Evolutionary conservation across 2,329 filamentous ascomycete species (phyloP).

Genomic region (Aspergillus calidoustus): DNA sequence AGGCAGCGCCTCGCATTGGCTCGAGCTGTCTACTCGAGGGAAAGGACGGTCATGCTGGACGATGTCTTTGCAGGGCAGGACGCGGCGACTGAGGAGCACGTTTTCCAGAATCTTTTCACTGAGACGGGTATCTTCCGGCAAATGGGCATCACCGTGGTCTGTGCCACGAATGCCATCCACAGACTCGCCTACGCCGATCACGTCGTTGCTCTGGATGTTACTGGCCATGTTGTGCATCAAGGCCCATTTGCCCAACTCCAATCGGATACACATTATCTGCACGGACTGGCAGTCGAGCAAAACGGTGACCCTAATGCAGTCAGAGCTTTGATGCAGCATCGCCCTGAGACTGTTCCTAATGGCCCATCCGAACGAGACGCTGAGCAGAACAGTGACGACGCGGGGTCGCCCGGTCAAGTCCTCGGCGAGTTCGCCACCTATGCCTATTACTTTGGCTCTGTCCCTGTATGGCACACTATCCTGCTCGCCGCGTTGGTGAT

Average conservation of each 20-base stretch:
- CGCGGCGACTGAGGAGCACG: not conserved
- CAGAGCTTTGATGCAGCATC: not conserved
- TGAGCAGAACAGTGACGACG: not conserved
- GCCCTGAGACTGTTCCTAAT: not conserved
- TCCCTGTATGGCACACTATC: not conserved
- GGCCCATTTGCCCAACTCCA: not conserved
- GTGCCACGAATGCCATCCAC: slow-evolving; percentile 3
- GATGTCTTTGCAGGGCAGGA: slow-evolving; percentile 3
- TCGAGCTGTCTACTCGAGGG: not conserved
- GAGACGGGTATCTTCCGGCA: not conserved
- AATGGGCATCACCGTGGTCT: not conserved
- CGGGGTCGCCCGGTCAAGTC: not conserved
- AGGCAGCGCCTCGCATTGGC: slow-evolving; percentile 22
- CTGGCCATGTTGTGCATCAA: not conserved
- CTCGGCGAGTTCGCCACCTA: not conserved
- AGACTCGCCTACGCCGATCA: not conserved
- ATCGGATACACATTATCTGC: not conserved
- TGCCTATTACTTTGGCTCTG: slow-evolving; percentile 1
- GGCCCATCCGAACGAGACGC: not conserved
- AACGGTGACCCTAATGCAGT: not conserved
- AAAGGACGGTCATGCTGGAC: not conserved
- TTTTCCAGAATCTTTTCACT: not conserved
- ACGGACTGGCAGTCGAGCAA: not conserved
- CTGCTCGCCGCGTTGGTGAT: not conserved
- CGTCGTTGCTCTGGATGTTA: not conserved